Percentiles rank a stretch among this genome's conserved stretches.
Conservation (phyloP, 306 rosid species). For the Lathyrus oleraceus region DNA sequence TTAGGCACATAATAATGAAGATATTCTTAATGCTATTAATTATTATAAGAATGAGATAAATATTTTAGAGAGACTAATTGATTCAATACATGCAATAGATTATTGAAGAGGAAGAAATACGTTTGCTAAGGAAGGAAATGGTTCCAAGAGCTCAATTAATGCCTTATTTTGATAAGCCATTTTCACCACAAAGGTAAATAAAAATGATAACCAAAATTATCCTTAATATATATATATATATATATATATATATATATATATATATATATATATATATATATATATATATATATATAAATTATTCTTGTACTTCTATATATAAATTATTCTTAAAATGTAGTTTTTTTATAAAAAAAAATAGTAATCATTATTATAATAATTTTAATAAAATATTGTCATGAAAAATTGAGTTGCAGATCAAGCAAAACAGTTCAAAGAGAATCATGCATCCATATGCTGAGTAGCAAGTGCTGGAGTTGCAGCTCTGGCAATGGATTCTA, state of each 20-base stretch:
- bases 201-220: background rate
- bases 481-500: slow-evolving; percentile 46
- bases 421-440: slow-evolving; percentile 73
- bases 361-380: background rate
- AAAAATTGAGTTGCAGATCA: slow-evolving; percentile 54
- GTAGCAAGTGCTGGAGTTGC: slow-evolving; percentile 55
- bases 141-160: slow-evolving; percentile 93
- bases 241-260: too few relatives aligned
- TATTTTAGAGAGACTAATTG: slow-evolving; percentile 14
- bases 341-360: background rate
- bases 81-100: slow-evolving; percentile 50
- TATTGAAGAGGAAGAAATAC: slow-evolving; percentile 93
- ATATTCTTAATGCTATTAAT: background rate
- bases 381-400: background rate
- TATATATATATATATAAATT: too few relatives aligned
- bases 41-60: slow-evolving; percentile 1
- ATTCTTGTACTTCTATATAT: too few relatives aligned
- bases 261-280: too few relatives aligned
- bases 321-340: too few relatives aligned
- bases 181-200: slow-evolving; percentile 80
- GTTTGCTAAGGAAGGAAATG: slow-evolving; percentile 90
- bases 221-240: too few relatives aligned
- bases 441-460: slow-evolving; percentile 62
- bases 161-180: slow-evolving; percentile 93
- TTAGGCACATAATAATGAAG: slow-evolving; percentile 10